Evolutionary conservation across 2,329 filamentous ascomycete species (phyloP).

Genomic region (Dactylella cylindrospora): DNA sequence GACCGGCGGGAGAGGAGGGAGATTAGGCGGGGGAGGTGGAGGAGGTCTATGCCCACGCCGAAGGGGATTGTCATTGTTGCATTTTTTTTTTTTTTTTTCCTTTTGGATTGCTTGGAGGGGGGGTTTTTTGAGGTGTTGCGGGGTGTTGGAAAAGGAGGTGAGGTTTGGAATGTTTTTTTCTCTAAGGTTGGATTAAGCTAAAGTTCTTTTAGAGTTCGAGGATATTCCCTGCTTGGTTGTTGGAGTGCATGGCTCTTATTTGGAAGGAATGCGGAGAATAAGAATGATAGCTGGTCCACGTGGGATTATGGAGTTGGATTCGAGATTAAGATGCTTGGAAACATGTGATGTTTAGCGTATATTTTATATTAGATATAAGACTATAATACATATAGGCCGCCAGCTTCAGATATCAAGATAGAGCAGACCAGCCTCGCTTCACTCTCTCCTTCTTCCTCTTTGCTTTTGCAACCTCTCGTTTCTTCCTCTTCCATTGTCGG

Average conservation of each 20-base stretch:
- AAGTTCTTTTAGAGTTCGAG: too few species aligned
- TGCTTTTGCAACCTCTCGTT: conserved; percentile 66
- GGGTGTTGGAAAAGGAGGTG: not conserved
- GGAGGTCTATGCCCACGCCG: conserved; percentile 48
- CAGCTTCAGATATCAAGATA: too few species aligned
- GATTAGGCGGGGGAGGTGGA: conserved; percentile 47
- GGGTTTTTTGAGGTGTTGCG: not conserved
- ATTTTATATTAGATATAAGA: too few species aligned
- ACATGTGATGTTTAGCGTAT: too few species aligned
- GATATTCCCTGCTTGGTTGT: too few species aligned
- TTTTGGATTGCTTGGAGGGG: not conserved
- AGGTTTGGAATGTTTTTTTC: not conserved
- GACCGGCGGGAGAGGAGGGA: conserved; percentile 45
- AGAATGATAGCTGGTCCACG: too few species aligned
- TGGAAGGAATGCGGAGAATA: too few species aligned
- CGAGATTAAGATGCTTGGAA: too few species aligned
- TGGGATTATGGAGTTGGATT: too few species aligned
- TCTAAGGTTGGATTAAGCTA: too few species aligned
- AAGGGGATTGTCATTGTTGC: conserved; percentile 33
- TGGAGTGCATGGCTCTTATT: too few species aligned
- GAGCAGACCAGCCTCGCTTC: conserved; percentile 21
- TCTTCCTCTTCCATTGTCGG: conserved; percentile 65
- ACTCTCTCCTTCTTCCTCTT: conserved; percentile 62
- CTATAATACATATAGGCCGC: conserved; percentile 9
- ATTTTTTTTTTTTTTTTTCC: not conserved